phyloP scores from a whole-genome alignment of 2,329 filamentous ascomycete genomes.

The Colletotrichum brevisporum region DNA sequence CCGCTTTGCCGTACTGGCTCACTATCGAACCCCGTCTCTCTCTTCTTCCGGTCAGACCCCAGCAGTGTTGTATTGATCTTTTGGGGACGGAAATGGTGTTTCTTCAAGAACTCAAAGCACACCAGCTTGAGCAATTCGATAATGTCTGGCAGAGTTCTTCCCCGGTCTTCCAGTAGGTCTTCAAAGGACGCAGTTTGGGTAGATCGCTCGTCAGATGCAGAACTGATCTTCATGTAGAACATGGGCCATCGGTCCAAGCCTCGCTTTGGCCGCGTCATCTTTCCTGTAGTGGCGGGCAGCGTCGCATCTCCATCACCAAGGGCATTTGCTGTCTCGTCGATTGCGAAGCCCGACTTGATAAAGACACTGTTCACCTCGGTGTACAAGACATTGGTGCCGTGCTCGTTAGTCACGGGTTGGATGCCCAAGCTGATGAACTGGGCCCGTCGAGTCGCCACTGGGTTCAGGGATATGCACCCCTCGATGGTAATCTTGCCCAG shows the following conservation, averaged over 20 bases:
- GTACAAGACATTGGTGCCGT: conserved; percentile 77
- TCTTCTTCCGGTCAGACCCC: background rate
- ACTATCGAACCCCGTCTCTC: background rate
- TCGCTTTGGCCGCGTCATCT: conserved; percentile 69
- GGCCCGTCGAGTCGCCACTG: conserved; percentile 77
- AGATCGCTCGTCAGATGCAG: conserved; percentile 6
- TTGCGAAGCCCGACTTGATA: conserved; percentile 81
- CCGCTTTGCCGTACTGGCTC: background rate
- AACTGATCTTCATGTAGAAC: conserved; percentile 82
- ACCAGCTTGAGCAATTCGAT: conserved; percentile 77
- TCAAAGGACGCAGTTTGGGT: conserved; percentile 41
- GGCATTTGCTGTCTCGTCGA: conserved; percentile 61
- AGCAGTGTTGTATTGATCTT: conserved; percentile 43
- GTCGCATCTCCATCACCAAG: conserved; percentile 53
- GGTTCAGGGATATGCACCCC: conserved; percentile 79
- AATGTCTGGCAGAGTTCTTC: conserved; percentile 64
- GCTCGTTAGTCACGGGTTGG: conserved; percentile 70
- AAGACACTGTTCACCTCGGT: conserved; percentile 86
- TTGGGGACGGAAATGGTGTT: conserved; percentile 76
- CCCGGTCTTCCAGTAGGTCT: conserved; percentile 59
- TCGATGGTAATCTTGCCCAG: conserved; percentile 72
- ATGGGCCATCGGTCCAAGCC: conserved; percentile 87
- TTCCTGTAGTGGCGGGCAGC: conserved; percentile 62
- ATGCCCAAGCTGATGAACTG: conserved; percentile 90
- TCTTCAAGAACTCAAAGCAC: conserved; percentile 80